phyloP scores from a whole-genome alignment of 306 rosid genomes.

The Betula pendula region DNA sequence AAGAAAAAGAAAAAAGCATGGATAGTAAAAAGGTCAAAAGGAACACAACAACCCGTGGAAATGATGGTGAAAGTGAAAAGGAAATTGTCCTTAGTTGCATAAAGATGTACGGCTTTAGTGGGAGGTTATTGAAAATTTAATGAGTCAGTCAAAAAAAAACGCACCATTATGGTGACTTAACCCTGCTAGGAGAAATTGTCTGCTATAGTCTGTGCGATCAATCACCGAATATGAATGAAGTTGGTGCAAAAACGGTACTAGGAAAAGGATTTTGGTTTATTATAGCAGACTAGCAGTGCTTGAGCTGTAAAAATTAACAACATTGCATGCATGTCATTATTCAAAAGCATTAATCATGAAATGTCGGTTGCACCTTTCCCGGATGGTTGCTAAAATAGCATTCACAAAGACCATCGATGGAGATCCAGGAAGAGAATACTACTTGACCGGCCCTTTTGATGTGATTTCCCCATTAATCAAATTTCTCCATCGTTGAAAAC shows the following conservation, averaged over 20 bases:
- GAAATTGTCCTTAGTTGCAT: conserved; percentile 19
- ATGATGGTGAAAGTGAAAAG: conserved; percentile 19
- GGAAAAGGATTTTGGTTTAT: conserved; percentile 17
- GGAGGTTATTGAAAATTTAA: background rate
- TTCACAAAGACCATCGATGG: too few species aligned
- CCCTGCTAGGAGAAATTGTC: too few species aligned
- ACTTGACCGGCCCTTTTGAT: too few species aligned
- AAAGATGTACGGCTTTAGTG: conserved; percentile 33
- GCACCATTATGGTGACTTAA: background rate
- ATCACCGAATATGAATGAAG: too few species aligned
- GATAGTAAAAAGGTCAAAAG: conserved; percentile 35
- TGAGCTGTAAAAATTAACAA: conserved; percentile 12
- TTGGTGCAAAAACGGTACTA: background rate
- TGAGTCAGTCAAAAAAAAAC: conserved; percentile 9
- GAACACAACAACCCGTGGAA: conserved; percentile 22
- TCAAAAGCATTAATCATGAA: conserved; percentile 8
- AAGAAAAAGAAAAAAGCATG: background rate
- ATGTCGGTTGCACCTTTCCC: background rate
- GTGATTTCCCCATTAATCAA: too few species aligned
- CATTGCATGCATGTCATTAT: background rate
- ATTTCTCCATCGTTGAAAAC: too few species aligned
- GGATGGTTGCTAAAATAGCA: background rate
- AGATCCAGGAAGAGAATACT: too few species aligned
- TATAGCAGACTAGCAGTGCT: background rate
- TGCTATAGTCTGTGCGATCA: background rate